Conservation (phyloP, 176 grass and related monocot genomes). For the Zizania latifolia region DNA sequence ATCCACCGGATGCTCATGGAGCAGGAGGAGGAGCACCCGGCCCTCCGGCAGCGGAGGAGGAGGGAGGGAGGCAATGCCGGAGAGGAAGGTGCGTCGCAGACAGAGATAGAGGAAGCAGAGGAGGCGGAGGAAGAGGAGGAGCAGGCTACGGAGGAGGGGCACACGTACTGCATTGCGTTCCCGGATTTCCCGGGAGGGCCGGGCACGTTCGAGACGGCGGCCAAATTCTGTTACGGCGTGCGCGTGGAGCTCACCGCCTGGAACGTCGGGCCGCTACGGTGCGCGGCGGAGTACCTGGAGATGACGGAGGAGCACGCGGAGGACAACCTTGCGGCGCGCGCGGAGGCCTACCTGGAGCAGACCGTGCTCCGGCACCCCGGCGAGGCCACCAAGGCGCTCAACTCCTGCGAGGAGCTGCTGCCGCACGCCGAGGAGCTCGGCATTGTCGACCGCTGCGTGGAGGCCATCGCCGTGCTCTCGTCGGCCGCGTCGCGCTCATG, state of each 20-base stretch:
- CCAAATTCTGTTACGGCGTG: conserved; percentile 92
- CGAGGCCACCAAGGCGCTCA: conserved; percentile 66
- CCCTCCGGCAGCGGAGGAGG: no score
- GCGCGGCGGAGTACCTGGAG: conserved; percentile 81
- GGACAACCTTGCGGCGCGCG: conserved; percentile 61
- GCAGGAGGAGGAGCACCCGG: conserved; percentile 36
- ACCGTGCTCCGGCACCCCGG: conserved; percentile 51
- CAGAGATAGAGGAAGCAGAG: conserved; percentile 48
- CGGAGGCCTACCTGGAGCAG: conserved; percentile 52
- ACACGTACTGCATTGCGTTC: conserved; percentile 50
- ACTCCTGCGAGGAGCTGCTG: conserved; percentile 80
- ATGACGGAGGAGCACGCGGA: conserved; percentile 77
- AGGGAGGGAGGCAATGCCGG: neutral
- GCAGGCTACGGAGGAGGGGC: no score
- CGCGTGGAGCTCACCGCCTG: conserved; percentile 74
- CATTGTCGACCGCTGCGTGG: conserved; percentile 58
- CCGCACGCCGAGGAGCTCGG: conserved; percentile 66
- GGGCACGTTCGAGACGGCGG: conserved; percentile 69
- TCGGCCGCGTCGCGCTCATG: conserved; percentile 46
- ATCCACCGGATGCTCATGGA: conserved; percentile 71
- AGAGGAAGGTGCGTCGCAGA: neutral
- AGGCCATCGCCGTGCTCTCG: conserved; percentile 58
- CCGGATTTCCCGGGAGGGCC: conserved; percentile 64
- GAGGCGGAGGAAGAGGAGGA: conserved; percentile 17
- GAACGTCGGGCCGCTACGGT: conserved; percentile 69